Percentiles rank a stretch among this genome's conserved stretches.
These are phyloP conservation scores for Lodderomyces theae DNA, from an alignment of 1,139 yeast genomes.

Conservation along the genomic window DNA sequence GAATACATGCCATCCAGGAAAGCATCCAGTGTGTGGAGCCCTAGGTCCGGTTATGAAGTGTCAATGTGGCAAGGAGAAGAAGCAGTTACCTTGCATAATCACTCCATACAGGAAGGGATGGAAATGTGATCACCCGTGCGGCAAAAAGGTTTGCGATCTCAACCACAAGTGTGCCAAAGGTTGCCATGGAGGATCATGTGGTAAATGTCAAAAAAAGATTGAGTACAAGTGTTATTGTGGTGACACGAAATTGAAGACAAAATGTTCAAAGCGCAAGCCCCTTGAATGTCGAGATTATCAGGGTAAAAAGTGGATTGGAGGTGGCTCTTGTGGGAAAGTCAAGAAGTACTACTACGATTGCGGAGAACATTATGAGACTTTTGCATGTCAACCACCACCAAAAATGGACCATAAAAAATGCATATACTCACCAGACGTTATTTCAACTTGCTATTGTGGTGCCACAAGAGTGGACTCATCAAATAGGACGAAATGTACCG, in stretches of 20 bases:
- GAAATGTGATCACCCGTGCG: conserved; percentile 65
- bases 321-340: conserved; percentile 52
- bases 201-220: conserved; percentile 49
- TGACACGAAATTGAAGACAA: conserved; percentile 36
- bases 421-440: conserved; percentile 56
- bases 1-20: conserved; percentile 83
- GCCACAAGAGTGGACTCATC: conserved; percentile 27
- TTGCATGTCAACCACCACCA: conserved; percentile 60
- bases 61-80: conserved; percentile 66
- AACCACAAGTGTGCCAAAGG: conserved; percentile 56
- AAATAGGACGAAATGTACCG: conserved; percentile 59
- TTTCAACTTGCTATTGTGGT: conserved; percentile 79
- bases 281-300: conserved; percentile 21
- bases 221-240: conserved; percentile 75
- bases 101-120: conserved; percentile 70
- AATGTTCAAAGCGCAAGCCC: conserved; percentile 49
- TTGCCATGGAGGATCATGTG: conserved; percentile 76
- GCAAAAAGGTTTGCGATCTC: conserved; percentile 60
- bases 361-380: conserved; percentile 57
- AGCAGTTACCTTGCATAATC: conserved; percentile 69
- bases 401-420: conserved; percentile 39
- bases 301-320: conserved; percentile 55
- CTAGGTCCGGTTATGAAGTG: conserved; percentile 69
- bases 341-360: conserved; percentile 61
- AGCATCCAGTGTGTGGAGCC: conserved; percentile 80